phyloP scores from a whole-genome alignment of 495 filamentous ascomycete genomes.

The Aspergillus bertholletiae region DNA sequence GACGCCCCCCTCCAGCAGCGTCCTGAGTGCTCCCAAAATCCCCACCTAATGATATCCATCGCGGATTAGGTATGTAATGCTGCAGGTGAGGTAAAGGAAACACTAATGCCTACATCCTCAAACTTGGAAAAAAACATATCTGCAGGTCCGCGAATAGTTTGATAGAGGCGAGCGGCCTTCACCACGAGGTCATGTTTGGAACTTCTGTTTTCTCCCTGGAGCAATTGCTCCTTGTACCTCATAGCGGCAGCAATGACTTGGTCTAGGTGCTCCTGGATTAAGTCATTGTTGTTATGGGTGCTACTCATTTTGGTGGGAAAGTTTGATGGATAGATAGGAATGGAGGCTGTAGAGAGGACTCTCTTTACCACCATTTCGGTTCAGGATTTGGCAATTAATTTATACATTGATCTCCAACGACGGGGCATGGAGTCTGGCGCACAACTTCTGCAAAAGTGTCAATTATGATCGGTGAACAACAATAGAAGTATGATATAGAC shows the following conservation, averaged over 20 bases:
- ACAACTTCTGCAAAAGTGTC: too few relatives aligned
- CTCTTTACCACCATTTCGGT: too few relatives aligned
- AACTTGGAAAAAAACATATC: conserved; percentile 7
- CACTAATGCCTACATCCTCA: neutral
- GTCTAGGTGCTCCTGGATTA: neutral
- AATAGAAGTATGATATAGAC: too few relatives aligned
- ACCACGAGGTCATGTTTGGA: neutral
- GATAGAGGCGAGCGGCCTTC: conserved; percentile 4
- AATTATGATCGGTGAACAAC: too few relatives aligned
- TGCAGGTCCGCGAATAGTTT: conserved; percentile 7
- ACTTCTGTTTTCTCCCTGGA: neutral
- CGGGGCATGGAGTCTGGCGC: too few relatives aligned
- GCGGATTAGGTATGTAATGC: neutral
- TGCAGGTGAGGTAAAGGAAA: neutral
- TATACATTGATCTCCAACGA: too few relatives aligned
- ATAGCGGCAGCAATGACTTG: neutral
- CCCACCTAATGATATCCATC: neutral
- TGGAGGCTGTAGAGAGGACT: too few relatives aligned
- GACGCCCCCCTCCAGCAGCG: conserved; percentile 3
- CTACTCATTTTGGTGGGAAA: neutral
- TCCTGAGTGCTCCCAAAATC: conserved; percentile 1
- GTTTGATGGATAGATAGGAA: neutral
- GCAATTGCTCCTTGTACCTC: neutral
- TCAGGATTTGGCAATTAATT: too few relatives aligned
- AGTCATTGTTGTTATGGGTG: neutral